Conservation (phyloP, 2,329 filamentous ascomycete genomes). For the Fonsecaea multimorphosa region DNA sequence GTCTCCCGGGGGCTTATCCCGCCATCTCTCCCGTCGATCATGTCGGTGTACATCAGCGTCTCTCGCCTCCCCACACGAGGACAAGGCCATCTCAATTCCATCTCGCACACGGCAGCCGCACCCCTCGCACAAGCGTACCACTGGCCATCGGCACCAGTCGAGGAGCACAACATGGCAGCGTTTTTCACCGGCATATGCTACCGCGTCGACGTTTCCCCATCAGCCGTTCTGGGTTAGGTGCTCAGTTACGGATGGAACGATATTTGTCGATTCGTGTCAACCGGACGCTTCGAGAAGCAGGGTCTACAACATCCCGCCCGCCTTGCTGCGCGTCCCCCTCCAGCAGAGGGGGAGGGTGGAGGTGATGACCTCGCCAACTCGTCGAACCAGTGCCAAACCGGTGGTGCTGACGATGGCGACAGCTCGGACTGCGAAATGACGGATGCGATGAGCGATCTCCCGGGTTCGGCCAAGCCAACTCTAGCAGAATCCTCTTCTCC, state of each 20-base stretch:
- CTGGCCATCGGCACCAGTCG: constrained; percentile 31
- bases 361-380: neutral
- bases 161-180: constrained; percentile 2
- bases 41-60: constrained; percentile 30
- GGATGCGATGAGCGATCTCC: neutral
- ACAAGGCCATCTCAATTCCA: neutral
- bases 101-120: constrained; percentile 4
- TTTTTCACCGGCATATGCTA: constrained; percentile 29
- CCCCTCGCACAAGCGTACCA: constrained; percentile 24
- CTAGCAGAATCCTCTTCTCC: neutral
- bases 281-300: constrained; percentile 12
- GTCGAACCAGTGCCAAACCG: neutral
- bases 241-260: constrained; percentile 38
- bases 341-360: neutral
- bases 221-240: constrained; percentile 24
- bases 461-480: neutral
- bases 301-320: neutral
- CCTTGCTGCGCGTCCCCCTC: neutral
- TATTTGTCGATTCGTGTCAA: constrained; percentile 25
- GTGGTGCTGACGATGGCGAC: neutral
- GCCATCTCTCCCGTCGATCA: constrained; percentile 23
- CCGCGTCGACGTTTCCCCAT: constrained; percentile 20
- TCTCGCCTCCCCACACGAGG: neutral
- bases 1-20: constrained; percentile 1
- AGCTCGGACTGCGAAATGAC: neutral